phyloP scores from a whole-genome alignment of 2,329 filamentous ascomycete species.

The Fusarium xyrophilum region DNA sequence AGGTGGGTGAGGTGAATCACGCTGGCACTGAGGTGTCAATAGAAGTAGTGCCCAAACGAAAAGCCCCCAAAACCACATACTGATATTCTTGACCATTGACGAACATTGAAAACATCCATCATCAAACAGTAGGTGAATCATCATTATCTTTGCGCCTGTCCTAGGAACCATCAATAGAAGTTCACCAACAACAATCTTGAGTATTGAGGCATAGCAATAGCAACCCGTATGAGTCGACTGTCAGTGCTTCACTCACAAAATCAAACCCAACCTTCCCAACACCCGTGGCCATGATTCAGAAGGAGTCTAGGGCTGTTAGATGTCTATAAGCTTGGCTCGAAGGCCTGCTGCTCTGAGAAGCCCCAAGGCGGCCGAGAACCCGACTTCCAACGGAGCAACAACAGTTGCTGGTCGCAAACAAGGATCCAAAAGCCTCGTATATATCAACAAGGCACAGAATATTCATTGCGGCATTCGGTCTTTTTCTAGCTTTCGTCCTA shows the following conservation, averaged over 20 bases:
- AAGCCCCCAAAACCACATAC: neutral
- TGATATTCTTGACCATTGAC: neutral
- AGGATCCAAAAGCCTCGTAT: neutral
- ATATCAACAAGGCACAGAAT: neutral
- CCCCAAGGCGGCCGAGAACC: neutral
- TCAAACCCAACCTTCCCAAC: neutral
- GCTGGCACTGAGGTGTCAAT: conserved; percentile 3
- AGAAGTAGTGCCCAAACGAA: neutral
- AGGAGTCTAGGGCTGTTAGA: neutral
- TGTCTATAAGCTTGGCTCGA: neutral
- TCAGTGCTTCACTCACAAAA: neutral
- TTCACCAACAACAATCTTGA: neutral
- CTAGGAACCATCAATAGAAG: neutral
- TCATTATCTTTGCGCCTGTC: neutral
- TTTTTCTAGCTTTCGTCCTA: too few species aligned
- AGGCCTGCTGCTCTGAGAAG: neutral
- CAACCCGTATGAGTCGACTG: neutral
- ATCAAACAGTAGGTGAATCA: neutral
- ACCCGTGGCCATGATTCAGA: neutral
- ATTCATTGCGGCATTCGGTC: fast-evolving
- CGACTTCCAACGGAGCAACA: neutral
- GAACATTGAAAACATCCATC: neutral
- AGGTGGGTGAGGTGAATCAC: neutral
- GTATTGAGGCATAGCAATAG: neutral
- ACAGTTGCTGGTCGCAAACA: neutral